Percentiles rank a stretch among this genome's conserved stretches.
phyloP scores from a whole-genome alignment of 2,329 filamentous ascomycete genomes.

The Calonectria montana region DNA sequence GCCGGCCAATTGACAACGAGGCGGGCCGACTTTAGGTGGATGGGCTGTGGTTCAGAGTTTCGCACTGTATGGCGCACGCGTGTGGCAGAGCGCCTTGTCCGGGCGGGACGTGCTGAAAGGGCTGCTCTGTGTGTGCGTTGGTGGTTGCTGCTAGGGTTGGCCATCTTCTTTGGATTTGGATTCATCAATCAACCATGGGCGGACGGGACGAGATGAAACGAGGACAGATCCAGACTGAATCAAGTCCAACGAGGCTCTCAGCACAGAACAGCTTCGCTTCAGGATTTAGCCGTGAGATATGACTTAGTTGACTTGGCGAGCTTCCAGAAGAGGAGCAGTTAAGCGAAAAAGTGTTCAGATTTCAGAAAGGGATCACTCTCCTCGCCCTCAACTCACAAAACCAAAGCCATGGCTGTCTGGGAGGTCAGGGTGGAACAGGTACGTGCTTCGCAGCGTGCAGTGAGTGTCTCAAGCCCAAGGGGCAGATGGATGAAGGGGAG shows the following conservation, averaged over 20 bases:
- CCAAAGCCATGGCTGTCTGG: not conserved
- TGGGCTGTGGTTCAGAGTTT: slow-evolving; percentile 15
- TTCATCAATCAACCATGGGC: not conserved
- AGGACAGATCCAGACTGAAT: not conserved
- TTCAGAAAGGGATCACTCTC: not conserved
- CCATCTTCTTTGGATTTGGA: not conserved
- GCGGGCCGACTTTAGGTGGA: slow-evolving; percentile 36
- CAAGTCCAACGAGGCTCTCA: not conserved
- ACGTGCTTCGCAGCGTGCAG: not conserved
- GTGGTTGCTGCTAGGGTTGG: not conserved
- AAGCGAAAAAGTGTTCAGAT: slow-evolving; percentile 24
- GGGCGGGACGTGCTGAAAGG: slow-evolving; percentile 13
- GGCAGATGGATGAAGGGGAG: not conserved
- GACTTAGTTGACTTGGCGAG: not conserved
- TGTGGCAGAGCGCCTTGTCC: slow-evolving; percentile 24
- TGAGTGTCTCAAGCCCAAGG: slow-evolving; percentile 5
- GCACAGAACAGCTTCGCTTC: not conserved
- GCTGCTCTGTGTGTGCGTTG: not conserved
- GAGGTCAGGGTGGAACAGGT: not conserved
- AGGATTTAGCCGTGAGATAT: not conserved
- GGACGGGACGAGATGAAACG: not conserved
- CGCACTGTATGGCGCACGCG: slow-evolving; percentile 33
- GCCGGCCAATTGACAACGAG: slow-evolving; percentile 39
- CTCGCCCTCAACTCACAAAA: not conserved
- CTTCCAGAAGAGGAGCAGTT: slow-evolving; percentile 24